phyloP scores from a whole-genome alignment of 495 filamentous ascomycete genomes.

The Aspergillus carlsbadensis region DNA sequence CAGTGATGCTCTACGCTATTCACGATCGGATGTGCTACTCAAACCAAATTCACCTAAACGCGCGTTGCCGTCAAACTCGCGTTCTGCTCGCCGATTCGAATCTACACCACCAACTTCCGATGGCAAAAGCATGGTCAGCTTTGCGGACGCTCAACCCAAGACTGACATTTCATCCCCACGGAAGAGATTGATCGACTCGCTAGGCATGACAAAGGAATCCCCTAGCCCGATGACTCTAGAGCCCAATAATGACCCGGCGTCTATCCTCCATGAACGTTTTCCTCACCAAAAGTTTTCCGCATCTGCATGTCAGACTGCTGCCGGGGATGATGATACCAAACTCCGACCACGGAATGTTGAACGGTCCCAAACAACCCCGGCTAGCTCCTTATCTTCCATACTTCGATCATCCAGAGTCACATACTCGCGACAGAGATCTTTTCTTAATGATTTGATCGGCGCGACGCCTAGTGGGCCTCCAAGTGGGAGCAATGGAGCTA shows the following conservation, averaged over 20 bases:
- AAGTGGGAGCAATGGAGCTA: background rate
- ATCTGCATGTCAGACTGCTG: background rate
- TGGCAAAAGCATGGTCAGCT: background rate
- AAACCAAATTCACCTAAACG: background rate
- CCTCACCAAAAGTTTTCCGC: background rate
- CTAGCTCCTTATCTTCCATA: slow-evolving; percentile 20
- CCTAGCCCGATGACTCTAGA: background rate
- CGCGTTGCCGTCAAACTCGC: background rate
- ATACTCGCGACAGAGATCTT: slow-evolving; percentile 63
- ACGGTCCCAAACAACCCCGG: slow-evolving; percentile 8
- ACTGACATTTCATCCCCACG: slow-evolving; percentile 22
- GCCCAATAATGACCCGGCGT: background rate
- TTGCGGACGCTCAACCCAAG: background rate
- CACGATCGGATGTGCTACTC: background rate
- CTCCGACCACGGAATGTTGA: background rate
- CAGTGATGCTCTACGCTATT: background rate
- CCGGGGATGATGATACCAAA: background rate
- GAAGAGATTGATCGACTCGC: slow-evolving; percentile 38
- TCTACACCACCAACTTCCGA: background rate
- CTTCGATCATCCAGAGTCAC: slow-evolving; percentile 50
- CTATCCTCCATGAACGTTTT: background rate
- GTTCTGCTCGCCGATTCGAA: background rate
- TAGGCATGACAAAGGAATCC: slow-evolving; percentile 20
- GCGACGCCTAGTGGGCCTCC: slow-evolving; percentile 9
- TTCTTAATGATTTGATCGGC: slow-evolving; percentile 47